Evolutionary conservation across 2,329 filamentous ascomycete species (phyloP).

Genomic region (Orbilia oligospora): DNA sequence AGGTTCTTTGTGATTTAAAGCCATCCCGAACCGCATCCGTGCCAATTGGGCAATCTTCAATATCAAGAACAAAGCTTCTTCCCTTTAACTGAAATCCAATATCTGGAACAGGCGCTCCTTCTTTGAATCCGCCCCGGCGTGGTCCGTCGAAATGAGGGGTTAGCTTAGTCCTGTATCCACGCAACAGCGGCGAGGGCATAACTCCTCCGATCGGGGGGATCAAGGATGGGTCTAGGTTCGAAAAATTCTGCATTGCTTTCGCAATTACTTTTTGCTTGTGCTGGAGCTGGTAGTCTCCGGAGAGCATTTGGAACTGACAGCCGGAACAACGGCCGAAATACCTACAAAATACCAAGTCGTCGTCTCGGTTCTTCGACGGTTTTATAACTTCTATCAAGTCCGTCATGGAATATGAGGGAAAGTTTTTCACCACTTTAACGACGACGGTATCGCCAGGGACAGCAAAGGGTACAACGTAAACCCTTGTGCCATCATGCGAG

Average conservation of each 20-base stretch:
- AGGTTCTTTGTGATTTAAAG: slow-evolving; percentile 81
- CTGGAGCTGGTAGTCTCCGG: slow-evolving; percentile 85
- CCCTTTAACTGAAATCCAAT: slow-evolving; percentile 94
- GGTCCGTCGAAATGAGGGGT: slow-evolving; percentile 95
- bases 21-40: slow-evolving; percentile 87
- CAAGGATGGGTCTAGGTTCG: slow-evolving; percentile 80
- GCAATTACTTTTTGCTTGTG: slow-evolving; percentile 90
- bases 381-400: slow-evolving; percentile 85
- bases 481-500: slow-evolving; percentile 75
- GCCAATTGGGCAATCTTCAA: slow-evolving; percentile 96
- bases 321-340: slow-evolving; percentile 92
- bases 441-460: slow-evolving; percentile 85
- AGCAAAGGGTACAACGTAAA: slow-evolving; percentile 91
- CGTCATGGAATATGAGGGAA: slow-evolving; percentile 79
- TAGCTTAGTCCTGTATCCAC: slow-evolving; percentile 94
- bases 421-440: slow-evolving; percentile 83
- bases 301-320: slow-evolving; percentile 97
- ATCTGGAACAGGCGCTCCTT: slow-evolving; percentile 73
- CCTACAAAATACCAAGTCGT: slow-evolving; percentile 81
- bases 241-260: slow-evolving; percentile 93
- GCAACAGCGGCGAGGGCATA: slow-evolving; percentile 89
- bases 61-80: slow-evolving; percentile 84
- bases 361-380: slow-evolving; percentile 82
- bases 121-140: slow-evolving; percentile 70
- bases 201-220: slow-evolving; percentile 85